Evolutionary conservation across 106 monocot species (phyloP), one percentile per base, ranked within the genome.

Genomic region (Platanthera zijinensis): DNA sequence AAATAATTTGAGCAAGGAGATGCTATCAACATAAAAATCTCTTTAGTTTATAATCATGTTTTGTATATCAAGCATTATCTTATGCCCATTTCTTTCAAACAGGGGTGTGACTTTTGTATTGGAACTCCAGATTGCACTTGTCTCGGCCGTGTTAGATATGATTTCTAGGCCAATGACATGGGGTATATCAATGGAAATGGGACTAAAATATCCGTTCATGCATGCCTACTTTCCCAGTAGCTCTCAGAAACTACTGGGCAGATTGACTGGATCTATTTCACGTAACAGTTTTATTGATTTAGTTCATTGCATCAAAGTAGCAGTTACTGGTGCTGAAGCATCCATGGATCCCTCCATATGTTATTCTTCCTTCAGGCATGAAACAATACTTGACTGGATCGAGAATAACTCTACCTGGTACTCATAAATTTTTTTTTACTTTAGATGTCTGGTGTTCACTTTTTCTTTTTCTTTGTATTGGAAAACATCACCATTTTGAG

Each of bases 141-240:
- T 93, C 17, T 87, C 84, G 45, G 87, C 86, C 6, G 77, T 82
- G 51, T 67, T 90, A 66, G 93, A 97, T 82, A 72, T 88, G 18
- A 83, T 93, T 75, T 87, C 83, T 21, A 87, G 89, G 79, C 93
- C 96, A 78, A 93, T 87, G 85, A 50, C 77, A 39, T 96, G 93
- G 96, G 87, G 84, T 28, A 48, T 93, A 47, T 72, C 87, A 57
- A 85, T 82, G 80, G 89, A 90, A 74, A 52, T 87, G 75, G 90
- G 87, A 49, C 54, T 87, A 50, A 90, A 81, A 50, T 81, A 76
- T 74, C 90, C 89, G 19, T 82, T 83, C 86, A 71, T 68, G 8
- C 69, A 75, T 88, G 75, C 87, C n/a, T 96, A 93, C 79, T 93
- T 96, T 78, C 83, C 84, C 6, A 30, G 4, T 61, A 73, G 78